Base-by-base conservation (phyloP, 768 basidiomycete species). In the Leccinum rimulosum region DNA sequence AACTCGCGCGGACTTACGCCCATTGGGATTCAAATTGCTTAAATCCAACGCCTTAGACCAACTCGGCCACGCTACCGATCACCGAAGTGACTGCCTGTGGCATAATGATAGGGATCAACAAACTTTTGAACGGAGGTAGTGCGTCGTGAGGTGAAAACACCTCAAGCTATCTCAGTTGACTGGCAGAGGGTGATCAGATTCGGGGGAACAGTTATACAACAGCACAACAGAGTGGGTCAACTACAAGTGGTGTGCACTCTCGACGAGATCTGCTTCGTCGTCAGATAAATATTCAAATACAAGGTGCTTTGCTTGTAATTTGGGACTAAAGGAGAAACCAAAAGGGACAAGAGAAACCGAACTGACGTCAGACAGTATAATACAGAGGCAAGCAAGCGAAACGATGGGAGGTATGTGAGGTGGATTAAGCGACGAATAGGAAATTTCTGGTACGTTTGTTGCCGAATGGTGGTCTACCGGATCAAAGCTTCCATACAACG, bases 1-100 rank as follows among this genome's bases (percentile, higher is more conserved):
- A 89, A 90, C 88, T 89, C 88, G 86, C 88, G 88, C 87, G 87
- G 86, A 79, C 80, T 84, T 80, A 40, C 85, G 80, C 84, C 86
- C 87, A 88, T 88, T 87, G 86, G 87, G 86, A 89, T 81, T 84
- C 87, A 86, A 68, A 73, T 56, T 25, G 63, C 88, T 89, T 90
- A 89, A 89, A 88, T 87, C 88, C 87, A 87, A 89, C 88, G 85
- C 88, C 88, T 89, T 89, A 88, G 86, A 88, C 87, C 88, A 77
- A 87, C 88, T 89, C 88, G 87, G 87, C 85, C 88, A 89, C 84
- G 82, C 83, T 84, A 79, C 80, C 80, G 62, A 76, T 67, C 72
- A 59, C 36, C 62, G 61, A 56, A 0, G 1, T 0, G 1, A 47
- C 4, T 7, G 1, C 0, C 19, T 48, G 54, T 53, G 33, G 11